These are phyloP conservation scores for Volvox africanus DNA, from an alignment of 139 green algal species.

Conservation along the genomic window DNA sequence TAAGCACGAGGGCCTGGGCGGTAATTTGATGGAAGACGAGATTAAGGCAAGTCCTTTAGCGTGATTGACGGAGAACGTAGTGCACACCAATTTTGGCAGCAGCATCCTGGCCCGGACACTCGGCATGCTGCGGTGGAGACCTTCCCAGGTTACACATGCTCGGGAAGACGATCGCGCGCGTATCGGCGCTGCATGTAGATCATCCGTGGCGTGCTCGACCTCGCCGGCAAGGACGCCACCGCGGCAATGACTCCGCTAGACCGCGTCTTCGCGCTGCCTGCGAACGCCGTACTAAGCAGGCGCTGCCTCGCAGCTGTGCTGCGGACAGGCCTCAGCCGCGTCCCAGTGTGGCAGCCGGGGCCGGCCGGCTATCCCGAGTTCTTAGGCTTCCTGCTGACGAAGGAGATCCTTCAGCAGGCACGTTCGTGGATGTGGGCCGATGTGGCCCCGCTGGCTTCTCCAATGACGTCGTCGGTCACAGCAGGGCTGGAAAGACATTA, in stretches of 20 bases:
- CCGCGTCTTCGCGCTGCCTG: conserved; percentile 89
- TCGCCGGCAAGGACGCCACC: conserved; percentile 80
- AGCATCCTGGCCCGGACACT: too few relatives aligned
- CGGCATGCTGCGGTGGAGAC: too few relatives aligned
- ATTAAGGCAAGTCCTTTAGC: conserved; percentile 50
- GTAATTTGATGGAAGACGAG: conserved; percentile 71
- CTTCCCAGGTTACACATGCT: too few relatives aligned
- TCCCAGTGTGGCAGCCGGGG: conserved; percentile 77
- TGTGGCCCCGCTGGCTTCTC: too few relatives aligned
- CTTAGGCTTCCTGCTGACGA: conserved; percentile 84
- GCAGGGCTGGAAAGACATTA: too few relatives aligned
- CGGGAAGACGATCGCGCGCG: too few relatives aligned
- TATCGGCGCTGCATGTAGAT: conserved; percentile 2
- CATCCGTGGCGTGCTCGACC: conserved; percentile 85
- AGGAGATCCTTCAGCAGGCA: conserved; percentile 80
- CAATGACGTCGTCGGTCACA: too few relatives aligned
- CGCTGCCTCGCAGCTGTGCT: conserved; percentile 69
- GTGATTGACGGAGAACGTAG: too few relatives aligned
- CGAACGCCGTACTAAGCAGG: conserved; percentile 55
- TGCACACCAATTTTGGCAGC: too few relatives aligned
- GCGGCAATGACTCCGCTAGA: conserved; percentile 87
- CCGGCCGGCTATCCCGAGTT: conserved; percentile 51
- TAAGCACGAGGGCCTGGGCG: conserved; percentile 76
- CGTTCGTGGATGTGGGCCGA: too few relatives aligned
- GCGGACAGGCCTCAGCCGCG: conserved; percentile 75